Base-by-base conservation (phyloP, 306 rosid species). In the Alnus rubra region DNA sequence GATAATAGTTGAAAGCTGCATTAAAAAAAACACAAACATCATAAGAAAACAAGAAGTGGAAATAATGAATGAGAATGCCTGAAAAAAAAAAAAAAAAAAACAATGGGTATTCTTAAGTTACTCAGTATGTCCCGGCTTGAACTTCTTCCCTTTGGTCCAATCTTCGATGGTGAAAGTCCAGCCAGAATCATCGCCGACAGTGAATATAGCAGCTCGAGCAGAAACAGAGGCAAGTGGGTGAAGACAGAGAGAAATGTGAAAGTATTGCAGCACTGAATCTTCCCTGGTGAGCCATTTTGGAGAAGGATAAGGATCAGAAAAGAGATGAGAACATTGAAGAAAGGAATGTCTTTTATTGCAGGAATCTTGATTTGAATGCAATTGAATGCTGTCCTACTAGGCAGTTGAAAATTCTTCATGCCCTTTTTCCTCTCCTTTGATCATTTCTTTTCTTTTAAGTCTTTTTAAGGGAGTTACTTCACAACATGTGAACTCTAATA, bases 91-190 rank as follows among this genome's bases (percentile, higher is more conserved):
- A 53, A 19, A 15, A n/a, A 53, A 55, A 3, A 55, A 55, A 7
- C 37, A 9, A 50, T 49, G 42, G 42, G 28, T 48, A 8, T 30
- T 7, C 18, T 4, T 18, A 54, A 6, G 9, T 68, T 68, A 77
- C 80, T 15, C 37, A 52, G 75, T 37, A 33, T 39, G 54, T 77
- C 80, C 80, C 80, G 2, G 68, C 75, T 68, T 39, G 74, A 77
- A 77, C 18, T 54, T 77, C 69, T 77, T 77, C 50, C 80, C 80
- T 7, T 54, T 56, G 15, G 74, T 67, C 80, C 80, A 77, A n/a
- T 45, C 53, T 69, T 69, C 45, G 3, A 77, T 69, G 12, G 53
- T 54, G 31, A 37, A 77, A 19, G 48, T 67, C 75, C 69, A 77
- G 0, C 75, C 75, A 44, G 68, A 68, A 33, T 56, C 47, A 53